Percentiles rank a stretch among this genome's conserved stretches.
Evolutionary conservation across 345 rosid species (phyloP).

Genomic region (Eucalyptus marginata): DNA sequence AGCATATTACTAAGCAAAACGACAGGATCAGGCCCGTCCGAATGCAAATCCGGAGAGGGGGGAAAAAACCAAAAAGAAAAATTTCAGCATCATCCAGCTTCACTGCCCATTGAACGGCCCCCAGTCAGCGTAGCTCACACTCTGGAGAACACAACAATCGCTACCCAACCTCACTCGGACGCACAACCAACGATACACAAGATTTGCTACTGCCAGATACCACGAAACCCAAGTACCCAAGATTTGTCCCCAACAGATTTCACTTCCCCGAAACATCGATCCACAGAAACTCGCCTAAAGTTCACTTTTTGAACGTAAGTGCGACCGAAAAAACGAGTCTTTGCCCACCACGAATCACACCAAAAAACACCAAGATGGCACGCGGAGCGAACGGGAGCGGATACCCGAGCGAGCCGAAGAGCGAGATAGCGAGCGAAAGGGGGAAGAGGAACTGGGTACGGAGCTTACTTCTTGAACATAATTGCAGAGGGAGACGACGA

Average conservation of each 20-base stretch:
- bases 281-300: not conserved
- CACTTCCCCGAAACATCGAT: not conserved
- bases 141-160: not conserved
- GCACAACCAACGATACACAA: not conserved
- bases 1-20: not conserved
- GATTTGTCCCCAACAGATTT: not conserved
- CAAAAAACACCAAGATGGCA: not conserved
- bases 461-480: slow-evolving; percentile 41
- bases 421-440: not conserved
- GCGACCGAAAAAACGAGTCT: not conserved
- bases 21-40: not conserved
- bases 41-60: not conserved
- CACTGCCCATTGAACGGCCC: not conserved
- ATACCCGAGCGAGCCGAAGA: not conserved
- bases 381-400: not conserved
- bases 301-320: fast-evolving
- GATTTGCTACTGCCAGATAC: not conserved
- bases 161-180: not conserved
- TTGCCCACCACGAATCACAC: not conserved
- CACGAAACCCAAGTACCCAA: not conserved
- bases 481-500: not conserved
- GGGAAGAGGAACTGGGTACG: not conserved
- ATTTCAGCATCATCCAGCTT: not conserved
- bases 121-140: not conserved
- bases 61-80: not conserved